Conservation (phyloP, 2,329 filamentous ascomycete genomes). For the Malbranchea zuffiana region DNA sequence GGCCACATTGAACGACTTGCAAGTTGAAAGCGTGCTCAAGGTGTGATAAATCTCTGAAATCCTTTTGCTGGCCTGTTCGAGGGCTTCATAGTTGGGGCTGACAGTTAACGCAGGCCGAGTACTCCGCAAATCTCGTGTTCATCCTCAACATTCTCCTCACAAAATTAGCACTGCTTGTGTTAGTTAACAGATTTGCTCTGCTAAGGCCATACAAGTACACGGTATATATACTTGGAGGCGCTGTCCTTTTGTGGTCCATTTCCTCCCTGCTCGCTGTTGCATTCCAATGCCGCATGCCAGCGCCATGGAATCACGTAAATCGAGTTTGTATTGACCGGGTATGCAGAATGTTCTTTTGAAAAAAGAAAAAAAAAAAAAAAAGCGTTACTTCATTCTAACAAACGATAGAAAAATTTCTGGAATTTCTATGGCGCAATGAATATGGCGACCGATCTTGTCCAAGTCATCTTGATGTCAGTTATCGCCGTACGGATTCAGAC, state of each 20-base stretch:
- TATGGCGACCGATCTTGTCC: conserved; percentile 11
- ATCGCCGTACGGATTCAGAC: conserved; percentile 11
- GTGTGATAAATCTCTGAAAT: conserved; percentile 2
- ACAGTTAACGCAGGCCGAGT: conserved; percentile 20
- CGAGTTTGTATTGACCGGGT: conserved; percentile 11
- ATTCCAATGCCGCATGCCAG: conserved; percentile 13
- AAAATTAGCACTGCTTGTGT: conserved; percentile 21
- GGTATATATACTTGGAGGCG: conserved; percentile 6
- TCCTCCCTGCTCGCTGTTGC: conserved; percentile 9
- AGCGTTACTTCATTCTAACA: background rate
- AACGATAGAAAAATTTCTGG: conserved; percentile 10
- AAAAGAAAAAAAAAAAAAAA: too few relatives aligned
- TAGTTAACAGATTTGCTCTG: conserved; percentile 19
- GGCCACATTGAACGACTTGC: conserved; percentile 5
- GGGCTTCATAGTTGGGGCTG: background rate
- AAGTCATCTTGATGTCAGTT: conserved; percentile 9
- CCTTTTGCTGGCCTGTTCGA: background rate
- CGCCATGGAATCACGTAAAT: conserved; percentile 13
- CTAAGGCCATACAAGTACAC: conserved; percentile 9
- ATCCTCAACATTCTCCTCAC: conserved; percentile 21
- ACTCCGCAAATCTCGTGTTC: conserved; percentile 20
- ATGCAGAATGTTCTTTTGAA: background rate
- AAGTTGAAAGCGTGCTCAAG: conserved; percentile 8
- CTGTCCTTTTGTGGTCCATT: conserved; percentile 11
- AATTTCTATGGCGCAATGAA: conserved; percentile 13